Conservation (phyloP, 2,329 filamentous ascomycete genomes). For the Dothiorella sarmentorum region DNA sequence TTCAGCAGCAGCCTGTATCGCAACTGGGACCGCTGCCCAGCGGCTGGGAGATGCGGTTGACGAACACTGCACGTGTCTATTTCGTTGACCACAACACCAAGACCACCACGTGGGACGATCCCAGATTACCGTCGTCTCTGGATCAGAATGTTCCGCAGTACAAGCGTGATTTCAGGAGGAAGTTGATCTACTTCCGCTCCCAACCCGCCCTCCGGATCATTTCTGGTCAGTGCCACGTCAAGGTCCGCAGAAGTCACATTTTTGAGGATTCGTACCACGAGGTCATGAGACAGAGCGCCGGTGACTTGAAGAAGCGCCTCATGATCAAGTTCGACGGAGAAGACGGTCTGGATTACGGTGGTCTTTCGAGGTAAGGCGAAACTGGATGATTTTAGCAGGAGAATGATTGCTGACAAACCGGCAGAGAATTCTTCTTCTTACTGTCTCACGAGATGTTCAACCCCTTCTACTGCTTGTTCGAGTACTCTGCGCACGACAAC, state of each 20-base stretch:
- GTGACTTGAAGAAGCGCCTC: conserved; percentile 92
- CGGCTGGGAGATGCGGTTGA: conserved; percentile 99
- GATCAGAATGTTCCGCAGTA: conserved; percentile 99
- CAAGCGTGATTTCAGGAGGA: conserved; percentile 96
- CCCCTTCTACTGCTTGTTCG: conserved; percentile 98
- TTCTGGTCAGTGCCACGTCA: conserved; percentile 96
- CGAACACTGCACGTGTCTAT: conserved; percentile 95
- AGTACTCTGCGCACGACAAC: conserved; percentile 99
- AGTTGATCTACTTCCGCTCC: conserved; percentile 98
- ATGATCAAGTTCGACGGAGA: conserved; percentile 99
- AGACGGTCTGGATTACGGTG: conserved; percentile 95
- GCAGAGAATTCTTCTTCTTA: conserved; percentile 96
- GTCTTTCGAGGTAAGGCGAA: conserved; percentile 68
- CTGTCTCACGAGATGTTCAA: conserved; percentile 99
- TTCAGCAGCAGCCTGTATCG: conserved; percentile 96
- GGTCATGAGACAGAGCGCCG: conserved; percentile 93
- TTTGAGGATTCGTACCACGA: conserved; percentile 99
- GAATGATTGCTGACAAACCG: not conserved
- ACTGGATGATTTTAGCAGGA: not conserved
- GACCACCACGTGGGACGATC: conserved; percentile 98
- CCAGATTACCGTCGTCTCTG: conserved; percentile 86
- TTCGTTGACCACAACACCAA: conserved; percentile 99
- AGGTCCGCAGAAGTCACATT: conserved; percentile 92
- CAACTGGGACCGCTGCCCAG: conserved; percentile 93
- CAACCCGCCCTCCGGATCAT: conserved; percentile 94